Conservation (phyloP, 768 basidiomycete genomes). For the Candolleomyces efflorescens region DNA sequence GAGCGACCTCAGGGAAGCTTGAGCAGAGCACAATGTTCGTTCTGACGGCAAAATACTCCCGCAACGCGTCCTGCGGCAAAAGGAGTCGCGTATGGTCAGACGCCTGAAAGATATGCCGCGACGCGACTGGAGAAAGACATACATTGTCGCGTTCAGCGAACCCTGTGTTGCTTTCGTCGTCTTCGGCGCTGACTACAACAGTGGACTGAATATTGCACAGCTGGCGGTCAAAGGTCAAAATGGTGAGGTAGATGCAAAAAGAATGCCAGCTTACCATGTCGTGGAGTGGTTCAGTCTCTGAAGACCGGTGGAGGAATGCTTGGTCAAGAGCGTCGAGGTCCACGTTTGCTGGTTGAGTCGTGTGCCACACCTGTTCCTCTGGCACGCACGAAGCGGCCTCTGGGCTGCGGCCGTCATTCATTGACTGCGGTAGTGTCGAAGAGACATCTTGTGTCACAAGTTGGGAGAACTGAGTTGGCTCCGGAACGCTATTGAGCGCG, state of each 20-base stretch:
- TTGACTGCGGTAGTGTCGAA: background rate
- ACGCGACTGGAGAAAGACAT: slow-evolving; percentile 4
- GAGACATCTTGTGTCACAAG: background rate
- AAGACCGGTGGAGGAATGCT: background rate
- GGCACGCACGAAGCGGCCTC: slow-evolving; percentile 12
- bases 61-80: slow-evolving; percentile 22
- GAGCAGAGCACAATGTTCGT: slow-evolving; percentile 45
- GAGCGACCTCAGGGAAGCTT: slow-evolving; percentile 29
- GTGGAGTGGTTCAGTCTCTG: background rate
- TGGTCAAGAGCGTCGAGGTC: background rate
- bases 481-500: background rate
- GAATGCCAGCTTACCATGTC: slow-evolving; percentile 1
- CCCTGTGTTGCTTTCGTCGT: background rate
- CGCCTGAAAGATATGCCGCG: slow-evolving; percentile 6
- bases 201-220: slow-evolving; percentile 7
- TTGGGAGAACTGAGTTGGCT: background rate
- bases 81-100: slow-evolving; percentile 1
- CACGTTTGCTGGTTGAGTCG: background rate
- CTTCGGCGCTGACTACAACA: background rate
- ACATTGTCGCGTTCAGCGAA: slow-evolving; percentile 10
- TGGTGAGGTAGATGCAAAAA: background rate
- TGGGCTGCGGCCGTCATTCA: background rate
- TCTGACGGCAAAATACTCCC: slow-evolving; percentile 19
- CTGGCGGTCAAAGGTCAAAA: background rate
- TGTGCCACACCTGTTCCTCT: slow-evolving; percentile 10